A percentile compares a stretch with the other conserved stretches of the same genome.
Conservation (phyloP, 192 early-diverging fungal genomes). For the Dissophora globulifera region DNA sequence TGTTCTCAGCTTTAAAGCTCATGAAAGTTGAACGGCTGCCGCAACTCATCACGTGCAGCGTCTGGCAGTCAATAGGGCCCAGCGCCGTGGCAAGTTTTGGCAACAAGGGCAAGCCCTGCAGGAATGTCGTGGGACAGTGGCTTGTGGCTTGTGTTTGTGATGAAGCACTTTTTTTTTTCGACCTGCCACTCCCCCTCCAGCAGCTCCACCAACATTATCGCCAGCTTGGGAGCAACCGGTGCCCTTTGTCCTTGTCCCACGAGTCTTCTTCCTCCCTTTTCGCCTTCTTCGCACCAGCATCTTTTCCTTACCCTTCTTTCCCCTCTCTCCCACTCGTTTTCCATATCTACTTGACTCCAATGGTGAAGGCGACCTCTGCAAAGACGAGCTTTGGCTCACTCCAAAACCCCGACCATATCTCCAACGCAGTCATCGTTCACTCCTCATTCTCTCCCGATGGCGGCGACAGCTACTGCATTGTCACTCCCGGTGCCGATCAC, state of each 20-base stretch:
- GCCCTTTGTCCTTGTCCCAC: background rate
- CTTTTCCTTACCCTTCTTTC: background rate
- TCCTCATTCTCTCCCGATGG: slow-evolving; percentile 54
- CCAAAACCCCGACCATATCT: slow-evolving; percentile 51
- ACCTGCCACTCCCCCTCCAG: slow-evolving; percentile 3
- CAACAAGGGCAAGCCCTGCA: no score
- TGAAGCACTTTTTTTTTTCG: slow-evolving; percentile 11
- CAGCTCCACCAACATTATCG: no score
- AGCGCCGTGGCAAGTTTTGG: no score
- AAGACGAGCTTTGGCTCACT: slow-evolving; percentile 54
- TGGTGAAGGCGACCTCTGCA: slow-evolving; percentile 39
- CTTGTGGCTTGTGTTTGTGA: slow-evolving; percentile 31
- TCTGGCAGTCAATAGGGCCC: no score
- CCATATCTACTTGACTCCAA: no score
- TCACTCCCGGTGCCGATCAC: slow-evolving; percentile 66
- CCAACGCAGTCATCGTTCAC: slow-evolving; percentile 46
- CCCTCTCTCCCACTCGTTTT: background rate
- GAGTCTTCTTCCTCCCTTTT: background rate
- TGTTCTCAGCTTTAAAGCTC: no score
- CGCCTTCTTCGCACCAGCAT: background rate
- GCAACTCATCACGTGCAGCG: slow-evolving; percentile 19
- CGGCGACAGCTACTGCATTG: slow-evolving; percentile 60
- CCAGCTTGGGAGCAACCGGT: no score
- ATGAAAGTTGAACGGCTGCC: no score
- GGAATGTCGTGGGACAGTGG: no score